These are phyloP conservation scores for Umbelopsis isabellina DNA, from an alignment of 192 early-diverging fungal genomes.

Conservation along the genomic window DNA sequence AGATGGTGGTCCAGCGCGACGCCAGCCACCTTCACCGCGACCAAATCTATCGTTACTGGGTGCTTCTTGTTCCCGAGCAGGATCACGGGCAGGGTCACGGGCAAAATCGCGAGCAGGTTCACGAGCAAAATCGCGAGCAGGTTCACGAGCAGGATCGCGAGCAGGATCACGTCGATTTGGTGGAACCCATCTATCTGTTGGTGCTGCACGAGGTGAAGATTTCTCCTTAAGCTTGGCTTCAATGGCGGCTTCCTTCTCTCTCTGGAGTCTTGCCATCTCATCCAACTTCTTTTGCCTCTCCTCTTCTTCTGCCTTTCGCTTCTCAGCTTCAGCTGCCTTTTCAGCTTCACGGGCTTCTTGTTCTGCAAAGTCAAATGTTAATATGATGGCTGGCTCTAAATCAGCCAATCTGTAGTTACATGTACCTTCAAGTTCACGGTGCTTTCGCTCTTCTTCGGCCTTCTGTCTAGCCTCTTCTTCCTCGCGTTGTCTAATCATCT, in stretches of 20 bases:
- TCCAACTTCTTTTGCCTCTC: constrained; percentile 46
- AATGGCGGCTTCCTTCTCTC: constrained; percentile 51
- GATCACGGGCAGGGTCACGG: neutral
- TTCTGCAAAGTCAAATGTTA: neutral
- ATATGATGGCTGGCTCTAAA: neutral
- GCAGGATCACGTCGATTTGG: neutral
- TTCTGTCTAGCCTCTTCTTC: constrained; percentile 45
- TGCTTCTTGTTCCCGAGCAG: neutral
- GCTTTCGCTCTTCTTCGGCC: constrained; percentile 44
- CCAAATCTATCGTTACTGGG: constrained; percentile 3
- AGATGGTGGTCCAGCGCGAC: constrained; percentile 13
- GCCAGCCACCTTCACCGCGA: constrained; percentile 21
- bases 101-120: neutral
- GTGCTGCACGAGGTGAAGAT: neutral
- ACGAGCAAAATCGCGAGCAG: neutral
- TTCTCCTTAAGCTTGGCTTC: constrained; percentile 40
- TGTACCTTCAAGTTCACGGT: constrained; percentile 32
- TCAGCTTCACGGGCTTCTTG: constrained; percentile 54
- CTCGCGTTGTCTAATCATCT: constrained; percentile 43
- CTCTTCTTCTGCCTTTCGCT: constrained; percentile 45
- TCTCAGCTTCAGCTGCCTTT: constrained; percentile 45
- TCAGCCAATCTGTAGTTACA: neutral
- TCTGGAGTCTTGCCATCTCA: constrained; percentile 50
- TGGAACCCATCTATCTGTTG: constrained; percentile 4
- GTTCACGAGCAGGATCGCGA: neutral